Base-by-base conservation (phyloP, 1,139 yeast species). In the Hanseniaspora sp. region DNA sequence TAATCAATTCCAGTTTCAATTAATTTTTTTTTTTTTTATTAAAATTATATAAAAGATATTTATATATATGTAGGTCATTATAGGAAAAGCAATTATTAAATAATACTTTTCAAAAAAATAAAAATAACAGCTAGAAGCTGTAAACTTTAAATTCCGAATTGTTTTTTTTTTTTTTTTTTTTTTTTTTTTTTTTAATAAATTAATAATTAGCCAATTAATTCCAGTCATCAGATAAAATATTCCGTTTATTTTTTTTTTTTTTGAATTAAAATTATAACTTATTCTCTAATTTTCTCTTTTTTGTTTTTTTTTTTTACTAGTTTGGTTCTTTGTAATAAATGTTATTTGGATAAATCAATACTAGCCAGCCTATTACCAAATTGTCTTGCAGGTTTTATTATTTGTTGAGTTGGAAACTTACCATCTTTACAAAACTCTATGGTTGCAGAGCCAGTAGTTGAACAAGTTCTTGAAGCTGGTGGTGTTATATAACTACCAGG, bases 391-490 rank as follows among this genome's bases (percentile, higher is more conserved):
- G 35, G 48, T 51, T 51, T 43, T 33, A 11, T 29, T 30, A 31
- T 33, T 40, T 39, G 42, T 43, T 42, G 37, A n/a, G 17, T 30
- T 33, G 28, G 12, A 34, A 51, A 51, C 37, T 44, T 51, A 7
- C 48, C 48, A 38, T 51, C 45, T 44, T 51, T 51, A 28, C 54
- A 44, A 18, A 35, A 51, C 6, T 46, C 48, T 18, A 51, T 18
- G 5, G 54, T 31, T 15, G 54, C 45, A 8, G 54, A 44, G 6
- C 48, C 54, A 30, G 48, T 51, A 8, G 48, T 44, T n/a, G 54
- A 51, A 8, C 45, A 31, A n/a, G 40, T 51, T 51, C 54, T 51
- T 38, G 54, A 51, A 6, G 54, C 54, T 33, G 54, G 54, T 23
- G 54, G 54, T 12, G 54, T 51, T 8, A 51, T 38, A 30, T 44